Percentiles rank a stretch among this genome's conserved stretches.
These are phyloP conservation scores for Podaxis sp. DNA, from an alignment of 768 basidiomycete genomes.

Conservation along the genomic window DNA sequence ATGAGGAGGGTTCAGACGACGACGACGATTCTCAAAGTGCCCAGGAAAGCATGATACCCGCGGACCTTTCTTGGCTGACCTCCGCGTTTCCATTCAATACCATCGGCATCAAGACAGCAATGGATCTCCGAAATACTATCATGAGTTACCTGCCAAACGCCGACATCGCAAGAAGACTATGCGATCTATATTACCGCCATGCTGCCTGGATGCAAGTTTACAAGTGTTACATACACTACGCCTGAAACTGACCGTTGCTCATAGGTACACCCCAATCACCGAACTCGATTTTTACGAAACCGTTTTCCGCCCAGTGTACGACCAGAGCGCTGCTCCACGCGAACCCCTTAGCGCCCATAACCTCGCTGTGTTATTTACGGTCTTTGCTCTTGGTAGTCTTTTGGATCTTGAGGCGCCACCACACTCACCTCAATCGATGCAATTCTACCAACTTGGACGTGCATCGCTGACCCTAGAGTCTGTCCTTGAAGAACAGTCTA, in stretches of 20 bases:
- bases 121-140: constrained; percentile 42
- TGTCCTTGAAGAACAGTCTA: constrained; percentile 61
- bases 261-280: constrained; percentile 66
- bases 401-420: constrained; percentile 57
- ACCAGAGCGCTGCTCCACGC: constrained; percentile 34
- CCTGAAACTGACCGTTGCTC: constrained; percentile 4
- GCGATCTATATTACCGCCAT: constrained; percentile 59
- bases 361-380: constrained; percentile 58
- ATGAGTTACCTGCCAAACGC: constrained; percentile 44
- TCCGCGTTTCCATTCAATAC: constrained; percentile 59
- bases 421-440: constrained; percentile 52
- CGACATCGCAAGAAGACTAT: constrained; percentile 35
- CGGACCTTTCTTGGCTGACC: constrained; percentile 57
- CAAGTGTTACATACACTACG: neutral
- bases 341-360: constrained; percentile 48
- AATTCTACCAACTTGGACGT: constrained; percentile 59
- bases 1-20: constrained; percentile 57
- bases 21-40: constrained; percentile 37
- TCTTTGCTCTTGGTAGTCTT: constrained; percentile 63
- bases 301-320: constrained; percentile 54
- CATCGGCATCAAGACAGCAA: constrained; percentile 38
- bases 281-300: constrained; percentile 53
- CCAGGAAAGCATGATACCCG: constrained; percentile 39
- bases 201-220: constrained; percentile 68
- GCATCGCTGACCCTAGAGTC: constrained; percentile 61